phyloP scores from a whole-genome alignment of 2,329 filamentous ascomycete genomes.

The Geosmithia putterillii region DNA sequence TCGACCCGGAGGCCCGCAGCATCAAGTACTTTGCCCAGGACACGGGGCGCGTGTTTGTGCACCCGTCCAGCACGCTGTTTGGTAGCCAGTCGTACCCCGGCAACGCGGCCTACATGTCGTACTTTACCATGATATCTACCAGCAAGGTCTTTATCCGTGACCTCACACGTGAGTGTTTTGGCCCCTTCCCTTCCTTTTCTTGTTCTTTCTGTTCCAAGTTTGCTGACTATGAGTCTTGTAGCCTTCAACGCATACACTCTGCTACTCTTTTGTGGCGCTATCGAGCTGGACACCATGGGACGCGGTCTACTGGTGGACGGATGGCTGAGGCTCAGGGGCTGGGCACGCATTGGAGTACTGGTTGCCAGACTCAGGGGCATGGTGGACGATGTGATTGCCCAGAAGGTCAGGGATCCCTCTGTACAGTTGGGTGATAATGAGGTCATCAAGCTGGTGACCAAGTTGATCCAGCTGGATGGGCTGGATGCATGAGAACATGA shows the following conservation, averaged over 20 bases:
- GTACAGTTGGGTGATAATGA: slow-evolving; percentile 45
- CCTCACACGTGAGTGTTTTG: slow-evolving; percentile 62
- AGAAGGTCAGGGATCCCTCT: slow-evolving; percentile 66
- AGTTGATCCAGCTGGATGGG: slow-evolving; percentile 81
- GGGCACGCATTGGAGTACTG: slow-evolving; percentile 88
- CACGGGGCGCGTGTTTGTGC: slow-evolving; percentile 80
- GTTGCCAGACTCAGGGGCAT: slow-evolving; percentile 72
- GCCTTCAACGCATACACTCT: slow-evolving; percentile 84
- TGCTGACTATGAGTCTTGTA: slow-evolving; percentile 13
- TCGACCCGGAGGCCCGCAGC: slow-evolving; percentile 81
- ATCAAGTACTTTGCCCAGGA: slow-evolving; percentile 90
- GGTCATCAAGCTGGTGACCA: slow-evolving; percentile 66
- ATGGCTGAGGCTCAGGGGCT: slow-evolving; percentile 76
- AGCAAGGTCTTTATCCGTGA: slow-evolving; percentile 88
- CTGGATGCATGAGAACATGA: slow-evolving; percentile 59
- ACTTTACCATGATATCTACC: slow-evolving; percentile 86
- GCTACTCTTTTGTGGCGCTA: slow-evolving; percentile 75
- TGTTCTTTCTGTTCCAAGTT: background rate
- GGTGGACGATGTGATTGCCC: slow-evolving; percentile 73
- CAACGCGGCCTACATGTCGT: slow-evolving; percentile 68
- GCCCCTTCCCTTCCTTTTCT: background rate
- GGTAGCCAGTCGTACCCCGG: slow-evolving; percentile 66
- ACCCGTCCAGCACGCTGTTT: slow-evolving; percentile 81
- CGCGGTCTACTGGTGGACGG: slow-evolving; percentile 82
- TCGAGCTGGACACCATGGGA: slow-evolving; percentile 77